phyloP scores from a whole-genome alignment of 768 basidiomycete species.

The Boletus rufocinnamomeus region DNA sequence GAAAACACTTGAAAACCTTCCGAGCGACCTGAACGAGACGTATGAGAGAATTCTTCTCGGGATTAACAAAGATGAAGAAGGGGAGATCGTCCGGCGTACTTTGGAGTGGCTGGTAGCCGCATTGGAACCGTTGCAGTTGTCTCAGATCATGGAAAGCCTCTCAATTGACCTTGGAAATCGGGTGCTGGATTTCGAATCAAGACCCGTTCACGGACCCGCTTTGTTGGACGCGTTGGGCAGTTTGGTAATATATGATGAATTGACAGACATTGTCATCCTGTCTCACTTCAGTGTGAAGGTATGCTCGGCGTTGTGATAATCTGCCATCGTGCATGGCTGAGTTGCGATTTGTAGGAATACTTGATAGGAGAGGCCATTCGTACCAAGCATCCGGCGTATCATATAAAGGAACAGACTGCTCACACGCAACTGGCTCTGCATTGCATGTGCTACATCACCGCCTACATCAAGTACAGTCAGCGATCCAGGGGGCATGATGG shows the following conservation, averaged over 20 bases:
- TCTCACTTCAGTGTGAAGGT: conserved; percentile 21
- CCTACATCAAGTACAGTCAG: too few species aligned
- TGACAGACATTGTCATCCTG: conserved; percentile 4
- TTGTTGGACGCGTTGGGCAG: conserved; percentile 4
- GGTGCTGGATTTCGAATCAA: background rate
- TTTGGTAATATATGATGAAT: conserved; percentile 4
- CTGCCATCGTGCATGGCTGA: background rate
- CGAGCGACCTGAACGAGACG: conserved; percentile 6
- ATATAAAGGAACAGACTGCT: too few species aligned
- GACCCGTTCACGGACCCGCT: conserved; percentile 6
- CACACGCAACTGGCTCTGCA: too few species aligned
- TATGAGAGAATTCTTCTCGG: conserved; percentile 10
- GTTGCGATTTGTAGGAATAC: conserved; percentile 10
- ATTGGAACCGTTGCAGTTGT: conserved; percentile 5
- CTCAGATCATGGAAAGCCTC: conserved; percentile 11
- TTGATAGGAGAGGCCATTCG: background rate
- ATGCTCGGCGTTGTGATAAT: background rate
- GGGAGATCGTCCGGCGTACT: background rate
- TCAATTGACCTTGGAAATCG: background rate
- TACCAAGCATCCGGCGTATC: too few species aligned
- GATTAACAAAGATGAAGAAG: background rate
- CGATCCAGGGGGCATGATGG: too few species aligned
- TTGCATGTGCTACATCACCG: too few species aligned
- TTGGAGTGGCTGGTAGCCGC: conserved; percentile 7
- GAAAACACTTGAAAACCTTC: conserved; percentile 4